phyloP scores from a whole-genome alignment of 108 stramenopile species.

The Cyclotella cryptica region DNA sequence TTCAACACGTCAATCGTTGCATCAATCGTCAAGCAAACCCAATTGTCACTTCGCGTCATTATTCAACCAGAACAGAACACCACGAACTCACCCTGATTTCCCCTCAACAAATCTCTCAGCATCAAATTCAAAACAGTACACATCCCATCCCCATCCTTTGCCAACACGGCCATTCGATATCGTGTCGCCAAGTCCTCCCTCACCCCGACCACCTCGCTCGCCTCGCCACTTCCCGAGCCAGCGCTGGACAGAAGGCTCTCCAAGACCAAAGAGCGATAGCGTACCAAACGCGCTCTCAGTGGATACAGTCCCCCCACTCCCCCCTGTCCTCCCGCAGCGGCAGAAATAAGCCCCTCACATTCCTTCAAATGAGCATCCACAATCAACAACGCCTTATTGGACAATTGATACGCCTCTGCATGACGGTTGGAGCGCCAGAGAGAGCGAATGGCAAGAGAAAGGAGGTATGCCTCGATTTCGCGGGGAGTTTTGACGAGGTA shows the following conservation, averaged over 20 bases:
- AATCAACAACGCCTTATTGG: slow-evolving; percentile 59
- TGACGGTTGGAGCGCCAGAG: slow-evolving; percentile 63
- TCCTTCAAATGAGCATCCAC: slow-evolving; percentile 60
- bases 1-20: too few species aligned
- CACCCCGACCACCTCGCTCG: slow-evolving; percentile 23
- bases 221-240: background rate
- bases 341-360: slow-evolving; percentile 7
- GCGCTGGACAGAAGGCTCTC: background rate
- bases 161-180: slow-evolving; percentile 78
- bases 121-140: slow-evolving; percentile 86
- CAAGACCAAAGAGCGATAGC: slow-evolving; percentile 70
- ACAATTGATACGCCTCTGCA: slow-evolving; percentile 54
- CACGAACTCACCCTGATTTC: slow-evolving; percentile 70
- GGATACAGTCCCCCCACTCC: slow-evolving; percentile 73
- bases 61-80: background rate
- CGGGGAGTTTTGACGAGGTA: slow-evolving; percentile 57
- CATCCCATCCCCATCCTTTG: slow-evolving; percentile 83
- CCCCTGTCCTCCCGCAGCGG: slow-evolving; percentile 18
- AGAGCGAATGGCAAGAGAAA: slow-evolving; percentile 71
- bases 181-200: slow-evolving; percentile 48
- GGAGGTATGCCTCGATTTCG: slow-evolving; percentile 79
- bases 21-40: too few species aligned
- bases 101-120: slow-evolving; percentile 74
- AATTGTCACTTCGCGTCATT: too few species aligned
- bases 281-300: slow-evolving; percentile 77